Conservation (phyloP, 352 stramenopile species). For the Phytophthora multivora region DNA sequence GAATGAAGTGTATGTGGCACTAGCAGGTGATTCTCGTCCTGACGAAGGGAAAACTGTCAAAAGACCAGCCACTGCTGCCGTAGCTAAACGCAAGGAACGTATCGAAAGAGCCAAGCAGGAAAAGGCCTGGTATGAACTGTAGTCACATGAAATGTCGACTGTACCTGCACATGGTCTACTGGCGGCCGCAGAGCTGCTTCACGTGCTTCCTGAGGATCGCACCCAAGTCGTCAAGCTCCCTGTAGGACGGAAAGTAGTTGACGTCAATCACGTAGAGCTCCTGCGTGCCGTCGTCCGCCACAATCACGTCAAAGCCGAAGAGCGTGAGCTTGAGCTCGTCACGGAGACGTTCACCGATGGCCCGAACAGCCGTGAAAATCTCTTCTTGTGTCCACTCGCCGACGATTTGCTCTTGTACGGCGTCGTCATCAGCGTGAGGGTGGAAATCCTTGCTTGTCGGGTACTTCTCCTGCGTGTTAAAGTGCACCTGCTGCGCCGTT, state of each 20-base stretch:
- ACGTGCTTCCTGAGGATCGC: slow-evolving; percentile 64
- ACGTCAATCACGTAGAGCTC: slow-evolving; percentile 84
- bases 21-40: slow-evolving; percentile 1
- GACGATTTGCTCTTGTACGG: slow-evolving; percentile 1
- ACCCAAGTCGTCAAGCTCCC: slow-evolving; percentile 77
- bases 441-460: slow-evolving; percentile 73
- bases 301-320: slow-evolving; percentile 88
- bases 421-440: slow-evolving; percentile 14
- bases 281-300: slow-evolving; percentile 51
- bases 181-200: slow-evolving; percentile 37
- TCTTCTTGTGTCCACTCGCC: slow-evolving; percentile 40
- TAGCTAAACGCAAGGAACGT: slow-evolving; percentile 32
- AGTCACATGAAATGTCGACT: neutral
- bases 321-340: slow-evolving; percentile 67
- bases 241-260: slow-evolving; percentile 91
- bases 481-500: slow-evolving; percentile 64
- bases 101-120: slow-evolving; percentile 37
- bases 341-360: slow-evolving; percentile 71
- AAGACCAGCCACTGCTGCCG: slow-evolving; percentile 22
- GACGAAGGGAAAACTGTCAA: slow-evolving; percentile 1
- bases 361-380: slow-evolving; percentile 59
- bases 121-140: slow-evolving; percentile 30
- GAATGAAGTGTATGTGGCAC: slow-evolving; percentile 15
- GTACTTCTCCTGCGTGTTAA: slow-evolving; percentile 85
- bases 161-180: slow-evolving; percentile 14